phyloP scores from a whole-genome alignment of 495 filamentous ascomycete genomes.

The Penicillium subrubescens region DNA sequence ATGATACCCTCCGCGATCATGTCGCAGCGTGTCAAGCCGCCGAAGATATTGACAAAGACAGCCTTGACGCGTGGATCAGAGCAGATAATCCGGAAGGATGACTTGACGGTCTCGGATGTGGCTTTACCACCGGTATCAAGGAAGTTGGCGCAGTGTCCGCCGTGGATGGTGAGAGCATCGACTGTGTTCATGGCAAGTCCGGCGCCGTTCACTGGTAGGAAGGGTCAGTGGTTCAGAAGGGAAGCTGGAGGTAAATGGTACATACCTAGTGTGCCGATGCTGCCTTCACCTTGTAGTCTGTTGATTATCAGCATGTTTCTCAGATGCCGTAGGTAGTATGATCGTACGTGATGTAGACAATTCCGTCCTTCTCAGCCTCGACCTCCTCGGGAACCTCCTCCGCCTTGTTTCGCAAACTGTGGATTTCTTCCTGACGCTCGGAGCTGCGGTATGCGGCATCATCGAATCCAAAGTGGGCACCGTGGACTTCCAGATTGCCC shows the following conservation, averaged over 20 bases:
- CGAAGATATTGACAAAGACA: conserved; percentile 91
- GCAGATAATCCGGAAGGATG: conserved; percentile 72
- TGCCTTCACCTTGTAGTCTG: conserved; percentile 51
- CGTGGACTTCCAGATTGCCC: conserved; percentile 49
- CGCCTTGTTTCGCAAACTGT: conserved; percentile 53
- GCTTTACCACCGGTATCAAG: conserved; percentile 91
- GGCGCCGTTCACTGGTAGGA: conserved; percentile 71
- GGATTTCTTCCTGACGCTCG: conserved; percentile 65
- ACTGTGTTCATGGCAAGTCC: conserved; percentile 93
- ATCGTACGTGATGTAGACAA: conserved; percentile 67
- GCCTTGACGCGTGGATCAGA: conserved; percentile 69
- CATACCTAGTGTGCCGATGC: conserved; percentile 67
- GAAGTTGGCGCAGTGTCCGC: conserved; percentile 75
- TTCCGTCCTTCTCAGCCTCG: conserved; percentile 69
- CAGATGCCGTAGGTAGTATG: not conserved
- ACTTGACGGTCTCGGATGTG: conserved; percentile 79
- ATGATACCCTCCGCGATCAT: conserved; percentile 89
- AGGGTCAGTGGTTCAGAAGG: not conserved
- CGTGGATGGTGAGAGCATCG: conserved; percentile 69
- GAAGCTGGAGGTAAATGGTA: not conserved
- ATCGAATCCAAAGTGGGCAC: conserved; percentile 69
- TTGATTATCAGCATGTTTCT: conserved; percentile 10
- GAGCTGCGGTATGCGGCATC: conserved; percentile 73
- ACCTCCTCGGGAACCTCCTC: conserved; percentile 60
- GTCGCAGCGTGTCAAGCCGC: conserved; percentile 78